Evolutionary conservation across 2,329 filamentous ascomycete genomes (phyloP).

Genomic region (Nothopassalora personata): DNA sequence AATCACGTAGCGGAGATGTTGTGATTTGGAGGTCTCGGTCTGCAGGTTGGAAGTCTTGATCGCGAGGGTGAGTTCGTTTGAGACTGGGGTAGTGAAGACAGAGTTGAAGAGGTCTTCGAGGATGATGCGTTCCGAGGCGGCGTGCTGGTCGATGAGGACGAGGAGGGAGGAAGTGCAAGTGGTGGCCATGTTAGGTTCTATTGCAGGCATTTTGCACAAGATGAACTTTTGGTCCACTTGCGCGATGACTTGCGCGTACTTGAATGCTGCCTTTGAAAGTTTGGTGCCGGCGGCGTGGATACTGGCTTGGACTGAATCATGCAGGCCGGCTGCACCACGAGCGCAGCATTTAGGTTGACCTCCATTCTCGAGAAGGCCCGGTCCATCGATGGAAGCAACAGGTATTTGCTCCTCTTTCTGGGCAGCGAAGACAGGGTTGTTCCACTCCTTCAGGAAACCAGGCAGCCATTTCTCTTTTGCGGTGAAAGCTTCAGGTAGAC

Average conservation of each 20-base stretch:
- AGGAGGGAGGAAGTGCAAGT: conserved; percentile 40
- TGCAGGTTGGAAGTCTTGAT: conserved; percentile 5
- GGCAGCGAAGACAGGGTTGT: conserved; percentile 68
- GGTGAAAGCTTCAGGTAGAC: not conserved
- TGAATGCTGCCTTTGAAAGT: conserved; percentile 59
- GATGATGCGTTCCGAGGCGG: conserved; percentile 80
- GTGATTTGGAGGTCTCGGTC: conserved; percentile 33
- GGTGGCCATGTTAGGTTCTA: not conserved
- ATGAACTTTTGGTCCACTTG: conserved; percentile 93
- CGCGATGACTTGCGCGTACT: conserved; percentile 60
- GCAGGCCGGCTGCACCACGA: not conserved
- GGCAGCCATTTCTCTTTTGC: conserved; percentile 50
- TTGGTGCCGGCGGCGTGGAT: conserved; percentile 20
- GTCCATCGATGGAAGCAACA: conserved; percentile 19
- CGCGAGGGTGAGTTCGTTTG: not conserved
- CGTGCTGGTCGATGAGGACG: conserved; percentile 85
- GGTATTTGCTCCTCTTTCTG: conserved; percentile 28
- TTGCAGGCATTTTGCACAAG: conserved; percentile 53
- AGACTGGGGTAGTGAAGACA: conserved; percentile 38
- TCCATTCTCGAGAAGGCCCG: conserved; percentile 15
- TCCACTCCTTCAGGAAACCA: conserved; percentile 59
- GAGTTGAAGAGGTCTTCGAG: conserved; percentile 67
- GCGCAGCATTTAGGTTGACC: conserved; percentile 9
- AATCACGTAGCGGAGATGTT: conserved; percentile 61
- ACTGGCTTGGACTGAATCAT: not conserved